A percentile compares a stretch with the other conserved stretches of the same genome.
phyloP scores from a whole-genome alignment of 768 basidiomycete genomes.

The Kwoniella shandongensis region DNA sequence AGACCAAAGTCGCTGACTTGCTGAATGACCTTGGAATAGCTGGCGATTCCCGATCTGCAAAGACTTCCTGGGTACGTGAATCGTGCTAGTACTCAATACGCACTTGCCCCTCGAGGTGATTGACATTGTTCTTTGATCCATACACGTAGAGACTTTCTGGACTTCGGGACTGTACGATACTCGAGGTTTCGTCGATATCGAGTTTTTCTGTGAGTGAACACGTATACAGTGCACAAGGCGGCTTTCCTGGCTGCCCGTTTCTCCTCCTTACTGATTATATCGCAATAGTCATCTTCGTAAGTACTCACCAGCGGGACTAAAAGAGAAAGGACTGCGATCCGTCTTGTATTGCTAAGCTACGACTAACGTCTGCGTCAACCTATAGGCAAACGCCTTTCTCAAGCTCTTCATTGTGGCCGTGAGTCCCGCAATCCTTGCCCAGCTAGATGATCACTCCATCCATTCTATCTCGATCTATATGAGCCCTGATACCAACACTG shows the following conservation, averaged over 20 bases:
- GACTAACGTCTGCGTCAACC: no score
- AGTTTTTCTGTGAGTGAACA: conserved; percentile 39
- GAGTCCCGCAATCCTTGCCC: conserved; percentile 7
- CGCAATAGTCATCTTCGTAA: conserved; percentile 28
- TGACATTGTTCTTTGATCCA: not conserved
- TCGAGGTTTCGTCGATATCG: conserved; percentile 17
- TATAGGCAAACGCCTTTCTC: conserved; percentile 36
- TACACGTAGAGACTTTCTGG: conserved; percentile 23
- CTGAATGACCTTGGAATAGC: conserved; percentile 3
- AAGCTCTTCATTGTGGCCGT: conserved; percentile 44
- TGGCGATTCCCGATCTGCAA: conserved; percentile 13
- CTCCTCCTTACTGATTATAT: no score
- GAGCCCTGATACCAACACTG: no score
- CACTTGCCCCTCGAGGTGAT: not conserved
- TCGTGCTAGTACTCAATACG: no score
- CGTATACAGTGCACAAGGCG: no score
- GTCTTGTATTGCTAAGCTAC: no score
- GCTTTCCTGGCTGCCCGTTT: no score
- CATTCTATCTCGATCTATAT: no score
- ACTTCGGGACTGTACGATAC: conserved; percentile 28
- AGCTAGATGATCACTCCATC: no score
- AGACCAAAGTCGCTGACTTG: no score
- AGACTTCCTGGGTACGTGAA: conserved; percentile 18
- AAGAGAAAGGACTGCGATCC: no score
- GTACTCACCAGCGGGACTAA: no score